Evolutionary conservation across 106 monocot genomes (phyloP).

Genomic region (Narthecium ossifragum): DNA sequence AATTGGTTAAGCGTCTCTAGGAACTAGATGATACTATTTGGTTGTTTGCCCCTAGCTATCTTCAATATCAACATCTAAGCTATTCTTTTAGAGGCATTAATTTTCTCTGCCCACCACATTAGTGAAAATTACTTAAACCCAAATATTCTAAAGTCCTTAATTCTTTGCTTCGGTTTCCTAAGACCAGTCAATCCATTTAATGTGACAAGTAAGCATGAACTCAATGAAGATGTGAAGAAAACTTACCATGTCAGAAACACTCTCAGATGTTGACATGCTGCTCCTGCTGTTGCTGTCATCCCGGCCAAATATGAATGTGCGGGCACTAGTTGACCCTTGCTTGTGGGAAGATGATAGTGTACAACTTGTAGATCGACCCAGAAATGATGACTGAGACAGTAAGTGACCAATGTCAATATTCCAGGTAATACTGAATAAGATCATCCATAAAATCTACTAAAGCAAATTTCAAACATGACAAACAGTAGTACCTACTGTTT

Average conservation of each 20-base stretch:
- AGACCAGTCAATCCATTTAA: too few relatives aligned
- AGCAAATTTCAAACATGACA: not conserved
- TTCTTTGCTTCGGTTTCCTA: too few relatives aligned
- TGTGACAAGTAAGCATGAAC: too few relatives aligned
- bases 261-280: slow-evolving; percentile 39
- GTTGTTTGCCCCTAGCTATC: too few relatives aligned
- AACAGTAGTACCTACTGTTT: not conserved
- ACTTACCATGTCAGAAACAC: slow-evolving; percentile 43
- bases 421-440: not conserved
- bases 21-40: too few relatives aligned
- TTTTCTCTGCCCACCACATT: too few relatives aligned
- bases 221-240: too few relatives aligned
- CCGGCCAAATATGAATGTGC: slow-evolving; percentile 80
- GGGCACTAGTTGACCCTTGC: slow-evolving; percentile 30
- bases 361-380: slow-evolving; percentile 57
- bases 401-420: not conserved
- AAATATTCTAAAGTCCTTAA: too few relatives aligned
- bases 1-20: too few relatives aligned
- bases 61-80: too few relatives aligned
- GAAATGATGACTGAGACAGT: slow-evolving; percentile 81
- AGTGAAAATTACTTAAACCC: too few relatives aligned
- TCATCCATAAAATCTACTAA: not conserved
- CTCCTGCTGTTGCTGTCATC: slow-evolving; percentile 92
- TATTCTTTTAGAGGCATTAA: too few relatives aligned
- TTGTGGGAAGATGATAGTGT: slow-evolving; percentile 51